A percentile compares a stretch with the other conserved stretches of the same genome.
Conservation (phyloP, 768 basidiomycete genomes). For the Cystofilobasidium macerans region DNA sequence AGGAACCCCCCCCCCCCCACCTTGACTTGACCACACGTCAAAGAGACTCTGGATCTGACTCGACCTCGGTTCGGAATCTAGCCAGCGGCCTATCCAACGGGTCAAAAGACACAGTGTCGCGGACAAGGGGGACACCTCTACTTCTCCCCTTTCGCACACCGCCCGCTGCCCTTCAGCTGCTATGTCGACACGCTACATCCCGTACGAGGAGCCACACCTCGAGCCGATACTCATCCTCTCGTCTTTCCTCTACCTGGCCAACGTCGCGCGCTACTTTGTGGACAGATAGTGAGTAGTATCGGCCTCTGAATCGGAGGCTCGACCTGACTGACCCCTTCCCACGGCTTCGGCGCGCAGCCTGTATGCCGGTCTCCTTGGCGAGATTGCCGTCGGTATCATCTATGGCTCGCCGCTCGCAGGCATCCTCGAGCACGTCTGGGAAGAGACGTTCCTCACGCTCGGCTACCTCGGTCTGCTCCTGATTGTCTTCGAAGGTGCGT, state of each 20-base stretch:
- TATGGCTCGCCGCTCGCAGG: conserved; percentile 47
- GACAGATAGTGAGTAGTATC: conserved; percentile 31
- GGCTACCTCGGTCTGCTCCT: conserved; percentile 46
- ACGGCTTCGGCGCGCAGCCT: conserved; percentile 26
- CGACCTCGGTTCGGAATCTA: too few species aligned
- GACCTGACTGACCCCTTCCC: background rate
- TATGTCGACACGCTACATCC: conserved; percentile 25
- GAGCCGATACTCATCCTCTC: conserved; percentile 42
- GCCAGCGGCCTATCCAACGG: too few species aligned
- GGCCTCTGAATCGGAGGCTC: background rate
- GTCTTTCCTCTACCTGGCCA: conserved; percentile 51
- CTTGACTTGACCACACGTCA: too few species aligned
- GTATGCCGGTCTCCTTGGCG: conserved; percentile 39
- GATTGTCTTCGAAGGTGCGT: conserved; percentile 46
- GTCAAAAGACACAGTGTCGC: too few species aligned
- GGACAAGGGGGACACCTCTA: too few species aligned
- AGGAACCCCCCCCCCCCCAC: too few species aligned
- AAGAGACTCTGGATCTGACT: too few species aligned
- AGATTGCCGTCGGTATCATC: conserved; percentile 47
- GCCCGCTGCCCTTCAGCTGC: background rate
- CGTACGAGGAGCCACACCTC: conserved; percentile 39
- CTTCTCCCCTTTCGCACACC: too few species aligned
- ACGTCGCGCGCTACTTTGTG: conserved; percentile 44
- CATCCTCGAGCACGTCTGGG: conserved; percentile 40
- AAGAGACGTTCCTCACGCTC: conserved; percentile 44